Base-by-base conservation (phyloP, 768 basidiomycete species). In the Phlegmacium glaucopus region DNA sequence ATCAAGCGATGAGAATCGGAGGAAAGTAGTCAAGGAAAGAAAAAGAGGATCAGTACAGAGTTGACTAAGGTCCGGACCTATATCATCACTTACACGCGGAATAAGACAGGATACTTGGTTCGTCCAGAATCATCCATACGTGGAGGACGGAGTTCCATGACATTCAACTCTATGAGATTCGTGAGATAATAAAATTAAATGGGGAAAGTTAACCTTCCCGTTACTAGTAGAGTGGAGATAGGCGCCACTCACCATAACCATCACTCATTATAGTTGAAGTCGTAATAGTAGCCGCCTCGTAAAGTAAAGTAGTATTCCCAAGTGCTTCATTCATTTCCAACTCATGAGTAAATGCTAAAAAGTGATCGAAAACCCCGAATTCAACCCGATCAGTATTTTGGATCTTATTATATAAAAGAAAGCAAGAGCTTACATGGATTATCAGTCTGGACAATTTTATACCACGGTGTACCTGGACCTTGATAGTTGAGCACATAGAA, bases 91-190 rank as follows among this genome's bases (percentile, higher is more conserved):
- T 63, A 94, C 81, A 95, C 90, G 37, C 79, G 74, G 74, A 98
- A 93, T 25, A 99, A 72, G 16, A 97, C 93, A 1, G 96, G 90
- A 60, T 99, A 98, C 64, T 95, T 94, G 8, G 87, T 91, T 37
- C 90, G 82, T n/a, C 96, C 96, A 16, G 91, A 87, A 57, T 89
- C 85, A 57, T 99, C 96, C 84, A 98, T 89, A 49, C 79, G 76
- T 4, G 93, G 92, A 13, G 96, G 96, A 12, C 91, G 81, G 55
- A 95, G 79, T 69, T 97, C 94, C 59, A 88, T 77, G 46, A 90
- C 88, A 64, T 96, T 96, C 46, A 97, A 71, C 59, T 91, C 92
- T 94, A 56, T 26, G 16, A 25, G 9, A 37, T 37, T 22, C 32
- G 28, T 9, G 35, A 27, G 15, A 42, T 12, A 6, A 42, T 42